These are phyloP conservation scores for Westerdykella sp. DNA, from an alignment of 2,329 filamentous ascomycete species.

Conservation along the genomic window DNA sequence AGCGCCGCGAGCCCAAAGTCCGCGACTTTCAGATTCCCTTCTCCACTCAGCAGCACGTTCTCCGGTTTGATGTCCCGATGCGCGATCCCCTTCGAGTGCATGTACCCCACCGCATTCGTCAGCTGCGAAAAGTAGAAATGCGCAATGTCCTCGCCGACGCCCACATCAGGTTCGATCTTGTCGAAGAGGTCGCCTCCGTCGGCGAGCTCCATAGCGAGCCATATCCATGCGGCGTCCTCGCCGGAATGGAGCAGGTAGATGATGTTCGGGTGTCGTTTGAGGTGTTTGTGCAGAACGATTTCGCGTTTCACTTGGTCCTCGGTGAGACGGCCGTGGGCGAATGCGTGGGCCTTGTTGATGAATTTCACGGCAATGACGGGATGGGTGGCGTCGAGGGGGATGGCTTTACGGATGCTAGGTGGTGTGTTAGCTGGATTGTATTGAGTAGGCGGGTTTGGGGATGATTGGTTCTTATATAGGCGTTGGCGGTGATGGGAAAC, in stretches of 20 bases:
- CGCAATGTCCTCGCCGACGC: slow-evolving; percentile 88
- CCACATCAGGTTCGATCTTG: slow-evolving; percentile 97
- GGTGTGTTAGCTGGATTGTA: slow-evolving; percentile 1
- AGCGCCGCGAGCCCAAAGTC: slow-evolving; percentile 95
- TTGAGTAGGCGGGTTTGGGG: neutral
- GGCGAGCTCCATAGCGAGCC: slow-evolving; percentile 97
- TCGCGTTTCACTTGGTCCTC: slow-evolving; percentile 89
- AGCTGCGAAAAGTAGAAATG: slow-evolving; percentile 95
- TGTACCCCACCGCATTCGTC: slow-evolving; percentile 82
- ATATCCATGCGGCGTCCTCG: slow-evolving; percentile 81
- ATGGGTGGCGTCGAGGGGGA: slow-evolving; percentile 59
- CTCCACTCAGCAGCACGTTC: slow-evolving; percentile 81
- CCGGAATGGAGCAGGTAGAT: slow-evolving; percentile 88
- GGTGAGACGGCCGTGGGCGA: slow-evolving; percentile 80
- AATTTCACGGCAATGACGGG: slow-evolving; percentile 97
- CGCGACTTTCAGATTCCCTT: slow-evolving; percentile 85
- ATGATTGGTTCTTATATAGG: neutral
- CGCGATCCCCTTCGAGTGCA: slow-evolving; percentile 92
- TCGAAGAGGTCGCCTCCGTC: slow-evolving; percentile 96
- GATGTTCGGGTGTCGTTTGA: slow-evolving; percentile 71
- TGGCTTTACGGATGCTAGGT: slow-evolving; percentile 77
- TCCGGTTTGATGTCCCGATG: slow-evolving; percentile 75
- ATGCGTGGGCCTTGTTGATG: slow-evolving; percentile 94
- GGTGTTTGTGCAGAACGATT: slow-evolving; percentile 79
- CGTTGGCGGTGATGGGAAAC: slow-evolving; percentile 16